Evolutionary conservation across 2,329 filamentous ascomycete species (phyloP).

Genomic region (Myotisia sp.): DNA sequence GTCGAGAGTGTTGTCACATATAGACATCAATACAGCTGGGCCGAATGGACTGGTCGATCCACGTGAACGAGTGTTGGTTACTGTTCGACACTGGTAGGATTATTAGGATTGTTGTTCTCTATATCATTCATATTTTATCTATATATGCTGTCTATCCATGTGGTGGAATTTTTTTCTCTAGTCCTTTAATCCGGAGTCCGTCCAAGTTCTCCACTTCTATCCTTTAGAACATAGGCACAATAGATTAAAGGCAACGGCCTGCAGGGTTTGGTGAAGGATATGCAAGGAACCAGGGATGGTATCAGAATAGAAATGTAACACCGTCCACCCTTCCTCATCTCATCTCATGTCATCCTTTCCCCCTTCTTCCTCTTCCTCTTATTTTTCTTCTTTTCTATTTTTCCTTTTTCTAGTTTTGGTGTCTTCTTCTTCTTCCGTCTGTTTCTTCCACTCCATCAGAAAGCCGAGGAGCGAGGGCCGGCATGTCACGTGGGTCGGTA

Average conservation of each 20-base stretch:
- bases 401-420: constrained; percentile 4
- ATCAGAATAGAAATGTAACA: too few relatives aligned
- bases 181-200: background rate
- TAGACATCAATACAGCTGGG: constrained; percentile 45
- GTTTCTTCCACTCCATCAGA: too few relatives aligned
- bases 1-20: constrained; percentile 41
- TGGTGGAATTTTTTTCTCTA: background rate
- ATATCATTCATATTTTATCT: too few relatives aligned
- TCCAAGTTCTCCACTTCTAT: constrained; percentile 11
- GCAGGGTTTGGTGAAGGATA: too few relatives aligned
- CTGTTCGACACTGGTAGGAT: constrained; percentile 53
- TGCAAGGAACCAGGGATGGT: too few relatives aligned
- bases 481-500: too few relatives aligned
- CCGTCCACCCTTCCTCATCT: background rate
- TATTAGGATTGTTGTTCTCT: too few relatives aligned
- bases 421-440: constrained; percentile 5
- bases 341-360: constrained; percentile 1
- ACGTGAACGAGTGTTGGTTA: constrained; percentile 38
- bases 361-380: constrained; percentile 9
- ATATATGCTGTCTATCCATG: too few relatives aligned
- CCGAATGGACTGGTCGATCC: constrained; percentile 17
- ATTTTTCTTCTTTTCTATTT: constrained; percentile 3
- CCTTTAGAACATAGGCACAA: too few relatives aligned
- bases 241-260: too few relatives aligned
- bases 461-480: too few relatives aligned